Evolutionary conservation across 1,139 yeast genomes (phyloP).

Genomic region (Magnusiomyces paraingens): DNA sequence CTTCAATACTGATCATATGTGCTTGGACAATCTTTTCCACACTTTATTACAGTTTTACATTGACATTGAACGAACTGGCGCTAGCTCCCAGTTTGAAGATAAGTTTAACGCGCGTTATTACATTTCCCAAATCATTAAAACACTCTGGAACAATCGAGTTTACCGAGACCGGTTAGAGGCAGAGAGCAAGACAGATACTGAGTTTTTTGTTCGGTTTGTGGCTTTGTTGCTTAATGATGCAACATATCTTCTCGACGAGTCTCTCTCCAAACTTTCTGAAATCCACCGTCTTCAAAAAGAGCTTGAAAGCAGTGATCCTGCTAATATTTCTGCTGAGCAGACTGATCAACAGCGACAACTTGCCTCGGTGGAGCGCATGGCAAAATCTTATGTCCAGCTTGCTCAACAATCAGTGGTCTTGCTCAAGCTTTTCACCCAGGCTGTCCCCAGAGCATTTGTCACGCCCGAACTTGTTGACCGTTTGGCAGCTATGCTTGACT

Average conservation of each 20-base stretch:
- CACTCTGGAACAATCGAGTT: slow-evolving; percentile 67
- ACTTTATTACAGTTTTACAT: slow-evolving; percentile 86
- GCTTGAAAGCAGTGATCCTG: slow-evolving; percentile 20
- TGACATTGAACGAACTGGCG: slow-evolving; percentile 93
- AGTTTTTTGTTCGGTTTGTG: slow-evolving; percentile 80
- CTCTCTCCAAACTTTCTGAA: slow-evolving; percentile 67
- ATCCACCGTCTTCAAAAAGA: slow-evolving; percentile 72
- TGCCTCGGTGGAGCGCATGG: slow-evolving; percentile 62
- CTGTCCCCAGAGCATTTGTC: slow-evolving; percentile 80
- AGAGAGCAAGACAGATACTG: slow-evolving; percentile 44
- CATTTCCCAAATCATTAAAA: slow-evolving; percentile 75
- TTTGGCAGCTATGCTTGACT: slow-evolving; percentile 91
- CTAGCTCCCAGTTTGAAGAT: slow-evolving; percentile 92
- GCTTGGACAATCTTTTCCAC: slow-evolving; percentile 62
- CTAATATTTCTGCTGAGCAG: neutral
- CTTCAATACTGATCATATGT: slow-evolving; percentile 57
- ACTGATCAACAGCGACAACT: slow-evolving; percentile 34
- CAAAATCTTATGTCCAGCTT: slow-evolving; percentile 74
- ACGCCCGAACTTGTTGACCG: slow-evolving; percentile 89
- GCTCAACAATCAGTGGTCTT: slow-evolving; percentile 77
- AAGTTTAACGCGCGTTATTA: slow-evolving; percentile 87
- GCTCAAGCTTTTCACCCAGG: slow-evolving; percentile 73
- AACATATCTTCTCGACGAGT: slow-evolving; percentile 85
- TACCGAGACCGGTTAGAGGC: slow-evolving; percentile 62
- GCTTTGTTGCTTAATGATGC: slow-evolving; percentile 94